These are phyloP conservation scores for Paramecium pentaurelia DNA, from an alignment of 73 alveolate genomes.

Conservation along the genomic window DNA sequence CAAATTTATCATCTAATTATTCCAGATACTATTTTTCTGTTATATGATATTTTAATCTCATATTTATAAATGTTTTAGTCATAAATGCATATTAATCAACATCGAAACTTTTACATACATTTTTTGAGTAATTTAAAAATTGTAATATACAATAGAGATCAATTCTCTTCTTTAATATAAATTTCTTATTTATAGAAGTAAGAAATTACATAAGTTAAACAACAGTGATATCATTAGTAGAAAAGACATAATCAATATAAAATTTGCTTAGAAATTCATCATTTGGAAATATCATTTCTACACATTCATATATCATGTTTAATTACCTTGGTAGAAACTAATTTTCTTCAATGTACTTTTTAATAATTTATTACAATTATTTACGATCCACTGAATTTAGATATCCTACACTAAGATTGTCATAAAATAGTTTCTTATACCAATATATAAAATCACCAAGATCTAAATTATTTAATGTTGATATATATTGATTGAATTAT, in stretches of 20 bases:
- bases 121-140: background rate
- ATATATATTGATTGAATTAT: background rate
- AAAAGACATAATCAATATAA: background rate
- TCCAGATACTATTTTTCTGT: background rate
- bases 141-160: background rate
- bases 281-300: background rate
- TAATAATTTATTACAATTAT: background rate
- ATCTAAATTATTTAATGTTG: background rate
- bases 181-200: background rate
- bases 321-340: slow-evolving; percentile 4
- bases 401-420: background rate
- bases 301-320: background rate
- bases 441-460: background rate
- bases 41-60: background rate
- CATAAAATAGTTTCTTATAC: background rate
- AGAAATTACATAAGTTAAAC: background rate
- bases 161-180: background rate
- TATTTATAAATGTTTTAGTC: background rate
- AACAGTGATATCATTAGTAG: background rate
- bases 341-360: background rate
- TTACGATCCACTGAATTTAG: background rate
- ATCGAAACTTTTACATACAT: background rate
- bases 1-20: background rate
- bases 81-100: background rate
- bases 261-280: background rate